A percentile compares a stretch with the other conserved stretches of the same genome.
Evolutionary conservation across 1,139 yeast genomes (phyloP).

Genomic region (Insectozyma bohioensis): DNA sequence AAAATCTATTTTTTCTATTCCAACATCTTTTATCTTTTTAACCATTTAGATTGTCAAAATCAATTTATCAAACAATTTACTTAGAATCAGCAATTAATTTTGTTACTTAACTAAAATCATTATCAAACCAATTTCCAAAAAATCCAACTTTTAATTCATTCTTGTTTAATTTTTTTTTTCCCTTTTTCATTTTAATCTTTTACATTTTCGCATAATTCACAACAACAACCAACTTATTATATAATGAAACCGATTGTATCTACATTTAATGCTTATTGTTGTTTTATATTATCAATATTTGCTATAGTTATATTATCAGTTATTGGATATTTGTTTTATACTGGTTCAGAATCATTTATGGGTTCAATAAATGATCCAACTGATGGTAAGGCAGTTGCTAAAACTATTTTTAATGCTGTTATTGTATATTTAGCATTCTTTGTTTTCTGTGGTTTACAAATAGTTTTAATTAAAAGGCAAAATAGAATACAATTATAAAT

Average conservation of each 20-base stretch:
- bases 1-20: too few relatives aligned
- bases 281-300: slow-evolving; percentile 88
- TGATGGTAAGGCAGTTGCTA: slow-evolving; percentile 92
- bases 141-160: too few relatives aligned
- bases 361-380: slow-evolving; percentile 90
- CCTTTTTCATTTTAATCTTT: too few relatives aligned
- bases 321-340: slow-evolving; percentile 76
- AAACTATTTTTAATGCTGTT: slow-evolving; percentile 87
- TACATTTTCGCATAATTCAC: not conserved
- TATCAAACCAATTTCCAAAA: too few relatives aligned
- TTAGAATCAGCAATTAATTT: too few relatives aligned
- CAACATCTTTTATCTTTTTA: too few relatives aligned
- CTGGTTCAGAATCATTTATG: slow-evolving; percentile 86
- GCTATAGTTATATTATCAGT: slow-evolving; percentile 85
- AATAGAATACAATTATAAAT: slow-evolving; percentile 46
- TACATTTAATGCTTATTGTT: slow-evolving; percentile 88
- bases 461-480: slow-evolving; percentile 60
- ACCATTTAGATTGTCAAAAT: too few relatives aligned
- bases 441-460: slow-evolving; percentile 86
- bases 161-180: too few relatives aligned
- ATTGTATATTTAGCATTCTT: slow-evolving; percentile 77
- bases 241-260: slow-evolving; percentile 38
- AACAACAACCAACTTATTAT: not conserved
- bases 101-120: too few relatives aligned
- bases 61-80: too few relatives aligned